A percentile compares a stretch with the other conserved stretches of the same genome.
These are phyloP conservation scores for Penicillium canariense DNA, from an alignment of 495 filamentous ascomycete species.

Conservation along the genomic window DNA sequence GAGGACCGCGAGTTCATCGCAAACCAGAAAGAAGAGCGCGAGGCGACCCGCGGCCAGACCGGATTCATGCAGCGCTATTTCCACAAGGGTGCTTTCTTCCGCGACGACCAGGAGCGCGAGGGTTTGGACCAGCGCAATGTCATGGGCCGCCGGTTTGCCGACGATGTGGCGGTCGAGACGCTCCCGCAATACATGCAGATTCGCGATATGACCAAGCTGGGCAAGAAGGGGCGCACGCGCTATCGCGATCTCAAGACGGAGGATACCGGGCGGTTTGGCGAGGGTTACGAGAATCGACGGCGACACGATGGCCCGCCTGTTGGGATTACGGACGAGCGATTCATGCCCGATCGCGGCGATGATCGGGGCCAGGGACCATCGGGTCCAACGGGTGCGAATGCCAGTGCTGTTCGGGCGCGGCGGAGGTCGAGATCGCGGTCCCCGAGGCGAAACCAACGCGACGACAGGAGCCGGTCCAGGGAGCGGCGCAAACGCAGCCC, in stretches of 20 bases:
- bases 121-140: constrained; percentile 74
- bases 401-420: constrained; percentile 42
- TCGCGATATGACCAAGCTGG: constrained; percentile 88
- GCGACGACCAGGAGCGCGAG: constrained; percentile 70
- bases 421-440: constrained; percentile 37
- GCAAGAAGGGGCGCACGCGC: constrained; percentile 85
- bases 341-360: constrained; percentile 60
- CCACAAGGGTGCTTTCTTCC: constrained; percentile 95
- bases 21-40: constrained; percentile 77
- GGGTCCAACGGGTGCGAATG: constrained; percentile 51
- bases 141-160: constrained; percentile 74
- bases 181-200: constrained; percentile 93
- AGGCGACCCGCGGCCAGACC: constrained; percentile 79
- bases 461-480: constrained; percentile 42
- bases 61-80: constrained; percentile 93
- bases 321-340: constrained; percentile 65
- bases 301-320: constrained; percentile 39
- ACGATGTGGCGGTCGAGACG: constrained; percentile 74
- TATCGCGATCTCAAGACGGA: constrained; percentile 87
- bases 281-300: constrained; percentile 49
- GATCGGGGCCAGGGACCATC: constrained; percentile 26
- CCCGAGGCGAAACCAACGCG: constrained; percentile 30
- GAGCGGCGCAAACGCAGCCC: constrained; percentile 63
- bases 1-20: constrained; percentile 81
- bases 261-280: constrained; percentile 88